phyloP scores from a whole-genome alignment of 2,329 filamentous ascomycete genomes.

The Fusarium liriodendri region DNA sequence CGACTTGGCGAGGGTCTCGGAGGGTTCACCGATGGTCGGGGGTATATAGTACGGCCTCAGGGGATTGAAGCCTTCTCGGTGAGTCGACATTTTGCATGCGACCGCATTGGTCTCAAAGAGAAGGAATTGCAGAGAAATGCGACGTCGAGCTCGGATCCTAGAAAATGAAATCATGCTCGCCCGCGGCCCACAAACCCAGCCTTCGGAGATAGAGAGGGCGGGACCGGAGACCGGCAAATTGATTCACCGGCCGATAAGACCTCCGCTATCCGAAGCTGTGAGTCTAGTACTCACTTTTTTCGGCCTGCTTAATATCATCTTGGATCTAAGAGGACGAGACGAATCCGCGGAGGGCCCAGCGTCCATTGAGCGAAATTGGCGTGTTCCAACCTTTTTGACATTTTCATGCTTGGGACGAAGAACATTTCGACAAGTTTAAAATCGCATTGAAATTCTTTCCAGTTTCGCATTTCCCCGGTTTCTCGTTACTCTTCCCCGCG shows the following conservation, averaged over 20 bases:
- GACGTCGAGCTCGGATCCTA: conserved; percentile 34
- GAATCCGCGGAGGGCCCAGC: conserved; percentile 35
- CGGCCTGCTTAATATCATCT: conserved; percentile 46
- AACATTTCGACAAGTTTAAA: neutral
- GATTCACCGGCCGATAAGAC: conserved; percentile 49
- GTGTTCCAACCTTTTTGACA: conserved; percentile 22
- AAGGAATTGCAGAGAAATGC: conserved; percentile 32
- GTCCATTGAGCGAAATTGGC: conserved; percentile 45
- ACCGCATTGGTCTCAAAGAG: conserved; percentile 39
- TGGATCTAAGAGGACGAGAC: conserved; percentile 46
- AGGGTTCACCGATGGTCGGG: conserved; percentile 63
- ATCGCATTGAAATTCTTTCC: conserved; percentile 8
- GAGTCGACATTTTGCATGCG: conserved; percentile 55
- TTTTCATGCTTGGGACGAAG: conserved; percentile 19
- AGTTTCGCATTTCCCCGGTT: conserved; percentile 9
- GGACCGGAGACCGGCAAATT: conserved; percentile 47
- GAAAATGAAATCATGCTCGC: conserved; percentile 50
- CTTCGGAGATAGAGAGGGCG: conserved; percentile 36
- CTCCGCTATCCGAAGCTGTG: conserved; percentile 41
- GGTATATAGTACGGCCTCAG: conserved; percentile 77
- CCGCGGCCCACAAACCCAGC: conserved; percentile 28
- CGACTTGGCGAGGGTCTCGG: conserved; percentile 48
- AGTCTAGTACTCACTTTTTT: conserved; percentile 38
- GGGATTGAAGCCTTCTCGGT: conserved; percentile 67
- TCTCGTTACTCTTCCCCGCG: conserved; percentile 10